Evolutionary conservation across 768 basidiomycete genomes (phyloP).

Genomic region (Boletus subcaerulescens): DNA sequence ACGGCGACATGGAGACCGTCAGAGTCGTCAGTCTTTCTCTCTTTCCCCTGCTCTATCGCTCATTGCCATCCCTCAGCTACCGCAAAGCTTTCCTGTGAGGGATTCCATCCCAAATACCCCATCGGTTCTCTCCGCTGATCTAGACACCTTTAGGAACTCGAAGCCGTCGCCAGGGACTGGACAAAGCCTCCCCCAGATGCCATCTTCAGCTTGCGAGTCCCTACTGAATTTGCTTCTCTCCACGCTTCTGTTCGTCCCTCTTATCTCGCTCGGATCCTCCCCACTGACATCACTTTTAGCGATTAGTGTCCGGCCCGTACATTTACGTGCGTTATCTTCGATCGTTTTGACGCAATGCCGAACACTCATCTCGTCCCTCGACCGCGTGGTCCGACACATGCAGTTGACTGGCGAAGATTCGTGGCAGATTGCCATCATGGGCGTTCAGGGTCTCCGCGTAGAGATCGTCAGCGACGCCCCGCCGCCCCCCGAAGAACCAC

Average conservation of each 20-base stretch:
- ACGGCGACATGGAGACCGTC: slow-evolving; percentile 85
- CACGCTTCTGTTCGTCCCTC: slow-evolving; percentile 67
- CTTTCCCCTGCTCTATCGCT: background rate
- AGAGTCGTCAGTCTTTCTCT: slow-evolving; percentile 47
- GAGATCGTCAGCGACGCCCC: slow-evolving; percentile 86
- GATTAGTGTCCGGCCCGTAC: slow-evolving; percentile 76
- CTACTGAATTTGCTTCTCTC: slow-evolving; percentile 83
- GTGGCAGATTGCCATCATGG: slow-evolving; percentile 84
- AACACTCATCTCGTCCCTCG: slow-evolving; percentile 11
- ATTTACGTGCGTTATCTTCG: slow-evolving; percentile 61
- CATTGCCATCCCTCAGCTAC: slow-evolving; percentile 47
- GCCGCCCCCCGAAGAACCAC: slow-evolving; percentile 80
- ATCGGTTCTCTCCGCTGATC: background rate
- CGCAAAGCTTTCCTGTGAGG: slow-evolving; percentile 60
- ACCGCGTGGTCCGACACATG: slow-evolving; percentile 20
- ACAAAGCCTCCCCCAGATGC: slow-evolving; percentile 82
- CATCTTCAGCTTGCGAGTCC: slow-evolving; percentile 71
- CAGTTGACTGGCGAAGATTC: slow-evolving; percentile 84
- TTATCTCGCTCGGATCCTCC: slow-evolving; percentile 8
- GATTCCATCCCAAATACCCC: background rate
- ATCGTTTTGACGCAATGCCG: slow-evolving; percentile 7
- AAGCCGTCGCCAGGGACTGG: slow-evolving; percentile 79
- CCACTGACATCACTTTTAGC: slow-evolving; percentile 42
- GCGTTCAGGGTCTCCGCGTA: slow-evolving; percentile 76
- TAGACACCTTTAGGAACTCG: slow-evolving; percentile 59